A percentile compares a stretch with the other conserved stretches of the same genome.
These are phyloP conservation scores for Aegle marmelos DNA, from an alignment of 345 rosid genomes.

Conservation along the genomic window DNA sequence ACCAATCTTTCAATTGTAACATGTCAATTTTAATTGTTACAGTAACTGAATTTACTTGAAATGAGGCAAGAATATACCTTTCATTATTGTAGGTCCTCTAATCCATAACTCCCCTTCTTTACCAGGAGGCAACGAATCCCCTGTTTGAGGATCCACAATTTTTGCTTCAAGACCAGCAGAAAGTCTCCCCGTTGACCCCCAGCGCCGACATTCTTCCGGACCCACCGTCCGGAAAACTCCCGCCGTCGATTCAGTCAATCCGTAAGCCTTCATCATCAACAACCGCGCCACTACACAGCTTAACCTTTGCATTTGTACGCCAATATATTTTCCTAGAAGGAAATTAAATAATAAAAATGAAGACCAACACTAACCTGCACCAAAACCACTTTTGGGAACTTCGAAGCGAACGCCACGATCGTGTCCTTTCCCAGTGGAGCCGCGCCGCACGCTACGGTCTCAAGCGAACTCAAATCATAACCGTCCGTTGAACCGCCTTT, in stretches of 20 bases:
- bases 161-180: slow-evolving; percentile 16
- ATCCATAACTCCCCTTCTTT: slow-evolving; percentile 38
- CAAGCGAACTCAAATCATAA: slow-evolving; percentile 26
- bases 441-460: slow-evolving; percentile 14
- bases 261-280: slow-evolving; percentile 26
- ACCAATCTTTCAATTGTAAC: too few relatives aligned
- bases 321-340: neutral
- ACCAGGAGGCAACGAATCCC: slow-evolving; percentile 12
- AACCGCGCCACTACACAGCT: neutral
- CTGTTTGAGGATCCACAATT: slow-evolving; percentile 26
- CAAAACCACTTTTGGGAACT: slow-evolving; percentile 17
- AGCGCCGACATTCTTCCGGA: slow-evolving; percentile 15
- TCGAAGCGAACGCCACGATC: slow-evolving; percentile 14
- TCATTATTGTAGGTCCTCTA: slow-evolving; percentile 27
- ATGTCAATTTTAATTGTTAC: too few relatives aligned
- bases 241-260: slow-evolving; percentile 27
- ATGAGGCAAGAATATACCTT: slow-evolving; percentile 12
- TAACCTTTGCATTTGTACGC: neutral
- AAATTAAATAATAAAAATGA: neutral
- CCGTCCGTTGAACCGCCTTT: slow-evolving; percentile 5
- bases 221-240: neutral
- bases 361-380: slow-evolving; percentile 18
- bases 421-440: slow-evolving; percentile 34
- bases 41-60: neutral
- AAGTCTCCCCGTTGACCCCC: slow-evolving; percentile 24